Base-by-base conservation (phyloP, 371 early-diverging fungal genomes). In the Mortierella sp. region DNA sequence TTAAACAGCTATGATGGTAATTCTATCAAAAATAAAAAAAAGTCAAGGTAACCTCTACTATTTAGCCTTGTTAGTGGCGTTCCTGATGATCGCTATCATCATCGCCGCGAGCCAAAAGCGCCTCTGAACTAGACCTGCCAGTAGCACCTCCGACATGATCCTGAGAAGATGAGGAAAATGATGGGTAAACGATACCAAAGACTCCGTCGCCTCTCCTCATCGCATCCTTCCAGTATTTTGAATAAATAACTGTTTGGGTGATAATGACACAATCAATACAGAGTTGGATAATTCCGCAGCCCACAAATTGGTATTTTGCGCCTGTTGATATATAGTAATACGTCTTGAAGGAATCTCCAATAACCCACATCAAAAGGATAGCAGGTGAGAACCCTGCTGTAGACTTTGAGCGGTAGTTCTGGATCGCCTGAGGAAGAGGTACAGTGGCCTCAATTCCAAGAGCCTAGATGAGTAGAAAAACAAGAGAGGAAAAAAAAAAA, bases 301-400 rank as follows among this genome's bases (percentile, higher is more conserved):
- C 83, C 52, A 89, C 75, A 52, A 92, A 92, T 67, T 92, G 91
- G n/a, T 89, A 70, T n/a, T 91, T 91, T 24, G 90, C 80, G 24
- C 78, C 64, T 9, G 86, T 88, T 52, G 69, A 83, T n/a, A 89
- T 84, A 65, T 90, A 92, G 62, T 91, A 91, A 72, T 86, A 87
- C 11, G 89, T 78, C 75, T 92, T 92, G 79, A 91, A 90, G 11
- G 87, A 77, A 68, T 92, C 92, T n/a, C 92, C 92, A 45, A 88
- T 47, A 24, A 90, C 86, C 92, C 86, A 86, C 70, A 79, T 84
- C 37, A 84, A 30, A 12, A 86, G 45, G 30, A 86, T 83, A 22
- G 74, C 71, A 5, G 79, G 77, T 20, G 84, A 90, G 74, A 91
- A 91, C 39, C 92, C 92, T 18, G 68, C 78, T 1, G 90, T 89